Conservation (phyloP, 306 rosid species). For the Quercus parvula region DNA sequence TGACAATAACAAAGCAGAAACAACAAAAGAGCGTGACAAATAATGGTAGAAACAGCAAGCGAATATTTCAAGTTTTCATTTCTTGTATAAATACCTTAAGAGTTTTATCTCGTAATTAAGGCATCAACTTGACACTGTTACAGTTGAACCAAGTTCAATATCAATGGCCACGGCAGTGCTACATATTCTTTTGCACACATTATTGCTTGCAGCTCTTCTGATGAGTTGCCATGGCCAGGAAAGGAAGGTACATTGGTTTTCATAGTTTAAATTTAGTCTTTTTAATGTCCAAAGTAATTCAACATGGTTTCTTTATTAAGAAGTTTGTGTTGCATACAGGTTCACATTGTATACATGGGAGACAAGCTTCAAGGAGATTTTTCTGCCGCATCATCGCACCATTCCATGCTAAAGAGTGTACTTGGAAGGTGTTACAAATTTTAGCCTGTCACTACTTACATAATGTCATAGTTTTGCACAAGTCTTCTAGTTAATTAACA, state of each 20-base stretch:
- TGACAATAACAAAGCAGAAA: not conserved
- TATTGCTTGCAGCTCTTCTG: slow-evolving; percentile 17
- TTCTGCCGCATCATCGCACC: slow-evolving; percentile 12
- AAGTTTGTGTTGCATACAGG: not conserved
- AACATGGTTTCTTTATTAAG: not conserved
- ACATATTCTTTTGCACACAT: slow-evolving; percentile 9
- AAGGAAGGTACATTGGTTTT: slow-evolving; percentile 18
- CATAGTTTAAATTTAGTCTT: not conserved
- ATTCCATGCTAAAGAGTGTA: slow-evolving; percentile 23
- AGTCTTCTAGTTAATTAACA: too few species aligned
- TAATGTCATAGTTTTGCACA: too few species aligned
- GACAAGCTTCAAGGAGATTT: slow-evolving; percentile 10
- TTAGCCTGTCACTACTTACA: not conserved
- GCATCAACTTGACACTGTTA: not conserved
- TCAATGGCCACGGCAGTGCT: slow-evolving; percentile 14
- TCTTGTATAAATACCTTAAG: not conserved
- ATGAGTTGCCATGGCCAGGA: slow-evolving; percentile 20
- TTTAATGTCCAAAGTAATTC: not conserved
- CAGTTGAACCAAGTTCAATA: not conserved
- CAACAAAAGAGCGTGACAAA: not conserved
- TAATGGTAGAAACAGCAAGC: not conserved
- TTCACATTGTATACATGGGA: slow-evolving; percentile 34
- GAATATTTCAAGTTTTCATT: not conserved
- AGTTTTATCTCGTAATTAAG: not conserved
- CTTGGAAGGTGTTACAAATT: slow-evolving; percentile 24